Evolutionary conservation across 2,329 filamentous ascomycete species (phyloP).

Genomic region (Monilinia laxa): DNA sequence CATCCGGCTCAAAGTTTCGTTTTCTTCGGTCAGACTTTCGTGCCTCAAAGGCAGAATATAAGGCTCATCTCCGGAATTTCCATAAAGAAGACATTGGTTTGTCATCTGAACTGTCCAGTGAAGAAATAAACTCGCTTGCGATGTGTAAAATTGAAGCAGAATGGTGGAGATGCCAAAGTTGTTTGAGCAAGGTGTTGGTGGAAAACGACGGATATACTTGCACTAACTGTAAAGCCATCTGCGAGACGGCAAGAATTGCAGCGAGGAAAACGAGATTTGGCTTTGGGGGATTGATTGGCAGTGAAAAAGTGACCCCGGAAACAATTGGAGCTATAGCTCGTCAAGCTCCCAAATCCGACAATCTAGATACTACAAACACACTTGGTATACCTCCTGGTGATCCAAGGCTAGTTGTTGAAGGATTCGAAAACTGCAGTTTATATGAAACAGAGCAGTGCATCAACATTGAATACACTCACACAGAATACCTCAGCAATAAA

Average conservation of each 20-base stretch:
- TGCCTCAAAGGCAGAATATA: neutral
- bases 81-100: constrained; percentile 12
- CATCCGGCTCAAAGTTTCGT: neutral
- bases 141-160: neutral
- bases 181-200: neutral
- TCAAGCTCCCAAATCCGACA: neutral
- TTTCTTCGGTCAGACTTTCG: constrained; percentile 1
- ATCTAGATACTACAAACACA: neutral
- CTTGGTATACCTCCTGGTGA: neutral
- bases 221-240: neutral
- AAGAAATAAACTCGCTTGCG: neutral
- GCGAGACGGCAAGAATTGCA: neutral
- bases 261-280: neutral
- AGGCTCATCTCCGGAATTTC: neutral
- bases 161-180: constrained; percentile 8
- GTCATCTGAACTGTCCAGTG: neutral
- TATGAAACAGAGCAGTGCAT: neutral
- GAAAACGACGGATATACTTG: neutral
- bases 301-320: neutral
- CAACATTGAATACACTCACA: constrained; percentile 22
- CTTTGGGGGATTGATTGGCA: neutral
- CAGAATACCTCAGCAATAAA: constrained; percentile 24
- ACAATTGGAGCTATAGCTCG: neutral
- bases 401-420: neutral
- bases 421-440: no score